Evolutionary conservation across 148 eudicot genomes (phyloP), one percentile per base, ranked within the genome.

Genomic region (Salicornia ramosissima): DNA sequence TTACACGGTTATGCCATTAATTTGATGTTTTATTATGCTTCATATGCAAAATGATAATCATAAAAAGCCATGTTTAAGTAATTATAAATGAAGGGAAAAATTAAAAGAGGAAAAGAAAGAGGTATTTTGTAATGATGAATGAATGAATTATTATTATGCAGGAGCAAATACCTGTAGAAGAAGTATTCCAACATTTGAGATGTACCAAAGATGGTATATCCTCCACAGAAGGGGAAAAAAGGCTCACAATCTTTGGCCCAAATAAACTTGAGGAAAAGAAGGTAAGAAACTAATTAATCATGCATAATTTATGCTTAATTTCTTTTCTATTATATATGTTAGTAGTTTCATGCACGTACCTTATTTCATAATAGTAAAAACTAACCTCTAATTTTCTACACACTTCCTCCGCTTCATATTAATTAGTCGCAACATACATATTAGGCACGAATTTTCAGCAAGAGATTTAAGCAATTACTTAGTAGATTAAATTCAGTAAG

Each of bases 201-300:
- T 88, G 90, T 59, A 71, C 80, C 36, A 83, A 64, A 71, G 84
- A 86, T 16, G 95, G 95, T 47, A 73, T 88, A 61, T 57, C 85
- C 62, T 22, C 80, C 11, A 70, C 65, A 14, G 95, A 84, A 70
- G 90, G 87, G 33, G 80, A 76, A 33, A 77, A 81, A 43, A 83
- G 95, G 75, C 83, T 88, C 69, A 70, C 76, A 43, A 79, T 86
- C 16, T 88, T 83, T 71, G 95, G 95, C 60, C 87, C 74, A 12
- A 89, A 89, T 85, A 89, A 86, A 77, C 88, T 89, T n/a, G 83
- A 86, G 69, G 95, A 89, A 78, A 86, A 89, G 59, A 83, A 86
- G 87, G 90, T 53, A 61, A 65, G 73, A 28, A 30, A 49, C 19
- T 11, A 26, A 15, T 1, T 62, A 14, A 46, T 46, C 19, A 46